Percentiles rank a stretch among this genome's conserved stretches.
phyloP scores from a whole-genome alignment of 257 asterid species.

The Lantana camara region DNA sequence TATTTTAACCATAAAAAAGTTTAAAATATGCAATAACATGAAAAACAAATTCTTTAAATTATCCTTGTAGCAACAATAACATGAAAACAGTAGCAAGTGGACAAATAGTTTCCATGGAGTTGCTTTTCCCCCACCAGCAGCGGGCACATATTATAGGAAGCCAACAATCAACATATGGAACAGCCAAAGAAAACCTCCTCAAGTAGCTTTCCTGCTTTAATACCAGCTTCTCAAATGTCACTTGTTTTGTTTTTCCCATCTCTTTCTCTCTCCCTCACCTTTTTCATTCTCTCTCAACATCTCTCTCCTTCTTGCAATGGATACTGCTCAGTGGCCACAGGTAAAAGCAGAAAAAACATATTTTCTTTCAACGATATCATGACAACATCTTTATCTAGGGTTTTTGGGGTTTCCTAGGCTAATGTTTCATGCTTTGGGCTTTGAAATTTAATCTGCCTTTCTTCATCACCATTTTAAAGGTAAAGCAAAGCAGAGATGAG shows the following conservation, averaged over 20 bases:
- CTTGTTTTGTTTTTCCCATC: constrained; percentile 11
- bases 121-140: constrained; percentile 34
- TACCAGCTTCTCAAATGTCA: constrained; percentile 46
- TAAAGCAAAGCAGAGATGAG: constrained; percentile 15
- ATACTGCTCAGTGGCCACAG: constrained; percentile 87
- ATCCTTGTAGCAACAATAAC: neutral
- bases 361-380: constrained; percentile 33
- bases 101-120: constrained; percentile 19
- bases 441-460: neutral
- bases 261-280: constrained; percentile 41
- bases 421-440: neutral
- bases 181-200: constrained; percentile 52
- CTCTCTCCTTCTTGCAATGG: constrained; percentile 43
- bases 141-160: constrained; percentile 31
- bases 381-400: constrained; percentile 48
- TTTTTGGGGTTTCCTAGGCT: constrained; percentile 28
- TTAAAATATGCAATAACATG: neutral
- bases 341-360: constrained; percentile 39
- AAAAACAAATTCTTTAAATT: neutral
- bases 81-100: constrained; percentile 22
- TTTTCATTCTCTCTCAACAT: no score
- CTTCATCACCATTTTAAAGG: constrained; percentile 26
- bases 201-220: constrained; percentile 64
- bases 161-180: constrained; percentile 58
- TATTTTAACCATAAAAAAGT: neutral